Conservation (phyloP, 768 basidiomycete species). For the Phanerochaete sordida region DNA sequence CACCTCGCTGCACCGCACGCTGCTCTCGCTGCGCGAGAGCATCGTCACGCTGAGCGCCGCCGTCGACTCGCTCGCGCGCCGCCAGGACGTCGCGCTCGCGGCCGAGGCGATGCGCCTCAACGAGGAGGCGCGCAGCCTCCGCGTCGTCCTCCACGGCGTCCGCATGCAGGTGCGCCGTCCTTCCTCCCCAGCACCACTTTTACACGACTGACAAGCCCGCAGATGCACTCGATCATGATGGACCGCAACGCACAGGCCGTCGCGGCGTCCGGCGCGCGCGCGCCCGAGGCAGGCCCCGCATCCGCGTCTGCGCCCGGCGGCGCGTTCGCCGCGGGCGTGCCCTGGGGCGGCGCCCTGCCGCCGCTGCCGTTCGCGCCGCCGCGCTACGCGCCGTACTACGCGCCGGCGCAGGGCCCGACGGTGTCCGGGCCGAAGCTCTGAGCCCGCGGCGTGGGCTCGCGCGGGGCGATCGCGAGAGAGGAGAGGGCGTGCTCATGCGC, state of each 20-base stretch:
- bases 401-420: not conserved
- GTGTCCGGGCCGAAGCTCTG: slow-evolving; percentile 1
- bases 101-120: slow-evolving; percentile 70
- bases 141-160: slow-evolving; percentile 68
- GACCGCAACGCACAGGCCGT: slow-evolving; percentile 55
- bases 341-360: slow-evolving; percentile 66
- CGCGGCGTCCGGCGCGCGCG: slow-evolving; percentile 37
- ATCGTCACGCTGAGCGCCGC: slow-evolving; percentile 56
- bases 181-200: not conserved
- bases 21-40: slow-evolving; percentile 55
- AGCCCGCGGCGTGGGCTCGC: not conserved
- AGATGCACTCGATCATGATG: slow-evolving; percentile 75
- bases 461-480: not conserved
- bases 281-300: not conserved
- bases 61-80: slow-evolving; percentile 57
- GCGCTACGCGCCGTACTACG: not conserved
- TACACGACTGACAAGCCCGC: slow-evolving; percentile 8
- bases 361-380: not conserved
- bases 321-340: slow-evolving; percentile 66
- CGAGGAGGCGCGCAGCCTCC: slow-evolving; percentile 70
- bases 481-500: not conserved
- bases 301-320: not conserved
- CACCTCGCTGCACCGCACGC: slow-evolving; percentile 60
- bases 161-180: slow-evolving; percentile 61
- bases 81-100: slow-evolving; percentile 61